Evolutionary conservation across 257 asterid genomes (phyloP).

Genomic region (Solanum clarkiae): DNA sequence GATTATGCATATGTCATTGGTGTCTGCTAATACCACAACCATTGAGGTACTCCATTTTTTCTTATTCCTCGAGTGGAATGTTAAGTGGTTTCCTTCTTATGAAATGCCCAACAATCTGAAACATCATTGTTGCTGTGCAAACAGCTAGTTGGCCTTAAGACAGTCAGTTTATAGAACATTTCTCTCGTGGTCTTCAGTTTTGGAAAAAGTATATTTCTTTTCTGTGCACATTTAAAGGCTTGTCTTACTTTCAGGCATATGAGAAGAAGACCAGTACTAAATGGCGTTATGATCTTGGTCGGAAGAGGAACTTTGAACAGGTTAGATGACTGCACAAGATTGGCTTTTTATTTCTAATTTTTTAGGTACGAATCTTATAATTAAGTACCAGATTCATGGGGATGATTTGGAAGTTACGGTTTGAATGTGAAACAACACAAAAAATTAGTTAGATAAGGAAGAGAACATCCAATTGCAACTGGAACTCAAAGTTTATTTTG

Average conservation of each 20-base stretch:
- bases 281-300: slow-evolving; percentile 97
- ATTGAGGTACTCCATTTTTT: slow-evolving; percentile 57
- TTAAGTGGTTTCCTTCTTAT: not conserved
- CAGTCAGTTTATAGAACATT: not conserved
- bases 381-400: not conserved
- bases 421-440: not conserved
- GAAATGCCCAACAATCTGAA: not conserved
- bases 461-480: not conserved
- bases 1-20: slow-evolving; percentile 92
- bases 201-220: not conserved
- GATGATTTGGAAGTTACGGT: not conserved
- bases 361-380: not conserved
- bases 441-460: not conserved
- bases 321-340: slow-evolving; percentile 6
- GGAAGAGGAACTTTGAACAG: slow-evolving; percentile 69
- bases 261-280: slow-evolving; percentile 78
- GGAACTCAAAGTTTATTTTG: not conserved
- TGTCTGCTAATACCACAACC: slow-evolving; percentile 80
- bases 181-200: not conserved
- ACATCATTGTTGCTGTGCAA: not conserved
- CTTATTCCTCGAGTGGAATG: not conserved
- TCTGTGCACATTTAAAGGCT: not conserved
- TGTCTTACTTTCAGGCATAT: slow-evolving; percentile 56
- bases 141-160: not conserved
- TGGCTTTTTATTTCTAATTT: not conserved